Evolutionary conservation across 2,329 filamentous ascomycete genomes (phyloP).

Genomic region (Cercospora citrullina): DNA sequence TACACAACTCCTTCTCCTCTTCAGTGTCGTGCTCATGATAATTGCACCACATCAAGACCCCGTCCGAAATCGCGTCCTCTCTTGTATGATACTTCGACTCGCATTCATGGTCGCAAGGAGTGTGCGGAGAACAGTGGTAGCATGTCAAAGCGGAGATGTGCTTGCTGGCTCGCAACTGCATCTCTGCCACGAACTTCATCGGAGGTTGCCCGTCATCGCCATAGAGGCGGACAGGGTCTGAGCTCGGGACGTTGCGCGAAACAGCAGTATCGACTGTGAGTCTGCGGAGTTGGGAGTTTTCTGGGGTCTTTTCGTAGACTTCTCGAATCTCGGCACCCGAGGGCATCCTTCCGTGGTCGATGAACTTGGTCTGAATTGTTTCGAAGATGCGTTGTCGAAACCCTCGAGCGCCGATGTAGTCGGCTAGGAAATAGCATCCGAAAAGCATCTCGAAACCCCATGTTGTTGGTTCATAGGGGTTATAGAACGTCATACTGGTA

Average conservation of each 20-base stretch:
- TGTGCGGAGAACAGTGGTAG: background rate
- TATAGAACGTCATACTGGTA: background rate
- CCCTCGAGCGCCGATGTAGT: background rate
- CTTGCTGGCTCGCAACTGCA: background rate
- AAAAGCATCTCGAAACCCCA: background rate
- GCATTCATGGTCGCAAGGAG: background rate
- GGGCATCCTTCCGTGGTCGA: background rate
- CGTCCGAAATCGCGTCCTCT: background rate
- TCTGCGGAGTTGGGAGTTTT: background rate
- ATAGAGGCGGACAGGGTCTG: background rate
- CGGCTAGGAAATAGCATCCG: background rate
- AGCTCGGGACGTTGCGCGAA: background rate
- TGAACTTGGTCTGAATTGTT: background rate
- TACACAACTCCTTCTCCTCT: constrained; percentile 8
- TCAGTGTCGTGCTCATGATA: constrained; percentile 1
- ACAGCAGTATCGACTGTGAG: background rate
- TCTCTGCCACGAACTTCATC: background rate
- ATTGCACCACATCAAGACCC: background rate
- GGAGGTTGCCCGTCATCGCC: background rate
- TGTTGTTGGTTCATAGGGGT: background rate
- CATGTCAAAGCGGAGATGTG: background rate
- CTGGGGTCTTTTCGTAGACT: background rate
- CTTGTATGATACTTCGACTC: background rate
- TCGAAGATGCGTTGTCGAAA: constrained; percentile 5
- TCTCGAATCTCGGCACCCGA: background rate